Evolutionary conservation across 2,329 filamentous ascomycete genomes (phyloP).

Genomic region (Teratosphaeria zuluensis): DNA sequence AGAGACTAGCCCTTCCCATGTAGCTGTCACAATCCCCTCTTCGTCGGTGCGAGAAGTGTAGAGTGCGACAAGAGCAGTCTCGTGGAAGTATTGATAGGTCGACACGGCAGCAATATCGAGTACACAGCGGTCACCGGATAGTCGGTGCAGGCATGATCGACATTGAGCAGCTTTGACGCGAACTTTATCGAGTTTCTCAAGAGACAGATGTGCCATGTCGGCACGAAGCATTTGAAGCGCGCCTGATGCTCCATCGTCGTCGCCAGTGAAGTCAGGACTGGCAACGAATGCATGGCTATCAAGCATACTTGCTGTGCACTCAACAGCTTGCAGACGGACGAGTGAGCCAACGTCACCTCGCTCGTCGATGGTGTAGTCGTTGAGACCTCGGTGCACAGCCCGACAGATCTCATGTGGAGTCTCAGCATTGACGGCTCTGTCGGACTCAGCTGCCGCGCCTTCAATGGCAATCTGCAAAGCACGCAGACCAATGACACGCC

Average conservation of each 20-base stretch:
- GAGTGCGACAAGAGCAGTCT: conserved; percentile 9
- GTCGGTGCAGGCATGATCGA: neutral
- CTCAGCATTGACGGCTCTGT: neutral
- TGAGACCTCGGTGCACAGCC: conserved; percentile 42
- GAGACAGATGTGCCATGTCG: conserved; percentile 54
- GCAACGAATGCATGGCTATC: neutral
- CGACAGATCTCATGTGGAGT: conserved; percentile 16
- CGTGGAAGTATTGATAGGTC: conserved; percentile 14
- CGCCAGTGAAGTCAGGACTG: neutral
- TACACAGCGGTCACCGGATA: neutral
- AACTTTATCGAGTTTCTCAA: conserved; percentile 86
- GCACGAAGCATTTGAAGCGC: conserved; percentile 9
- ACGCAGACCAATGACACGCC: conserved; percentile 33
- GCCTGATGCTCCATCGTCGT: neutral
- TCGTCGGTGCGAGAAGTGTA: neutral
- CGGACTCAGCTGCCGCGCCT: neutral
- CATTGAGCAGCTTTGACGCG: conserved; percentile 53
- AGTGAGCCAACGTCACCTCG: conserved; percentile 84
- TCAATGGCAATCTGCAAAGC: conserved; percentile 25
- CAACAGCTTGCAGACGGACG: conserved; percentile 69
- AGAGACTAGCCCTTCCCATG: conserved; percentile 60
- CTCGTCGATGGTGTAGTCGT: conserved; percentile 85
- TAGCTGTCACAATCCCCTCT: conserved; percentile 26
- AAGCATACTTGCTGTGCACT: conserved; percentile 39
- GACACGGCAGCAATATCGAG: conserved; percentile 17